Conservation (phyloP, 768 basidiomycete species). For the Boletus huronensis region DNA sequence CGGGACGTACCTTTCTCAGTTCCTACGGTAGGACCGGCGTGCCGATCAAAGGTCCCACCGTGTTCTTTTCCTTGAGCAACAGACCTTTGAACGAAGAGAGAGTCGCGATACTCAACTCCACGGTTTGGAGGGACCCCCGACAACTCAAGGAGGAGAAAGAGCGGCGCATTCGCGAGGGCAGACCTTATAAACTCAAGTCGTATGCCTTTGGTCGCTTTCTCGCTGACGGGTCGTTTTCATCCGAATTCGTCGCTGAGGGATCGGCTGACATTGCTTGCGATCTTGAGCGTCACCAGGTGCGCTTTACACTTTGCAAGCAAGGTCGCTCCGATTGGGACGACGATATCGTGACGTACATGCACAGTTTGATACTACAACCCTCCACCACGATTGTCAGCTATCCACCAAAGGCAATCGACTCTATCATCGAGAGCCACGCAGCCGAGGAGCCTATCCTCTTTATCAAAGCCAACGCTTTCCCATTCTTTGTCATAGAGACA, state of each 20-base stretch:
- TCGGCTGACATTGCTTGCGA: constrained; percentile 35
- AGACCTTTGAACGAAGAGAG: constrained; percentile 21
- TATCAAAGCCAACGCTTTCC: constrained; percentile 33
- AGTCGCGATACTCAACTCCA: constrained; percentile 23
- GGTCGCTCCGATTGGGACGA: constrained; percentile 8
- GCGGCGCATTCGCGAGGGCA: constrained; percentile 19
- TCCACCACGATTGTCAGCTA: constrained; percentile 20
- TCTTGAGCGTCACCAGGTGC: constrained; percentile 29
- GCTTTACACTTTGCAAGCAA: constrained; percentile 31
- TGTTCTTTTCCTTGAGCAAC: constrained; percentile 22
- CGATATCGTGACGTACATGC: neutral
- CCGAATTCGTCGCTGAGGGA: constrained; percentile 28
- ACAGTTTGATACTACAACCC: neutral
- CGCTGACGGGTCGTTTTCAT: constrained; percentile 33
- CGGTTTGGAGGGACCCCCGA: constrained; percentile 31
- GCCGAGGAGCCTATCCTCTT: constrained; percentile 25
- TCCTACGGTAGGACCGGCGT: constrained; percentile 27
- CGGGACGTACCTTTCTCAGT: constrained; percentile 25
- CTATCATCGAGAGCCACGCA: constrained; percentile 15
- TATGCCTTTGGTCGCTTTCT: constrained; percentile 38
- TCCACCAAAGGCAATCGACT: constrained; percentile 15
- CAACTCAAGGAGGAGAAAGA: constrained; percentile 24
- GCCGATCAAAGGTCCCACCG: constrained; percentile 21
- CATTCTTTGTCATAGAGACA: constrained; percentile 21
- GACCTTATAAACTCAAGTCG: constrained; percentile 19